These are phyloP conservation scores for Coffea canephora DNA, from an alignment of 257 asterid genomes.

Conservation along the genomic window DNA sequence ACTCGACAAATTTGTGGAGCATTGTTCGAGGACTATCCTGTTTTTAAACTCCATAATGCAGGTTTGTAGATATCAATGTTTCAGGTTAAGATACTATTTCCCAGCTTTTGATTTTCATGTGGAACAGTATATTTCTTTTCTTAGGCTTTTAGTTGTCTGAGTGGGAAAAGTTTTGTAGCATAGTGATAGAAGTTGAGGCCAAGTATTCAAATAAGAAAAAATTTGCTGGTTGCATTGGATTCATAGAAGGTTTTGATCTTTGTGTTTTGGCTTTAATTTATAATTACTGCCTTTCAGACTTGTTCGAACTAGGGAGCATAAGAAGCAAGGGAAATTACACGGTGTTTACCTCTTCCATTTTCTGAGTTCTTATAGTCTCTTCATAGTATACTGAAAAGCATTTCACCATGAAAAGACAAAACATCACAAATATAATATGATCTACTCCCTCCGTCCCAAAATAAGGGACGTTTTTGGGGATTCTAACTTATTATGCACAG, in stretches of 20 bases:
- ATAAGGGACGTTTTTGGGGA: no score
- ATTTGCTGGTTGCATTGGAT: not conserved
- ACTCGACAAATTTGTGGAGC: slow-evolving; percentile 66
- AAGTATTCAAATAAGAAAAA: no score
- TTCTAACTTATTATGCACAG: no score
- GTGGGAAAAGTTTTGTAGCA: not conserved
- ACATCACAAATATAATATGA: not conserved
- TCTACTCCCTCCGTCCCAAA: no score
- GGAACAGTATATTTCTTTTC: not conserved
- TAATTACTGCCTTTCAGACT: not conserved
- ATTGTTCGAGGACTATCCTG: slow-evolving; percentile 63
- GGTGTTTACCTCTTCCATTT: not conserved
- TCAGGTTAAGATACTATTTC: slow-evolving; percentile 1
- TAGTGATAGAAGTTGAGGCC: not conserved
- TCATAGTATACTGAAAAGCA: not conserved
- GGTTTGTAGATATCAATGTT: slow-evolving; percentile 39
- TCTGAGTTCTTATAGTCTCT: not conserved
- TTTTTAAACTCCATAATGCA: slow-evolving; percentile 73
- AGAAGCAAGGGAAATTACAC: not conserved
- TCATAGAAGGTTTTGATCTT: not conserved
- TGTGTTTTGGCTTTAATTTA: not conserved
- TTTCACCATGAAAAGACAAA: not conserved
- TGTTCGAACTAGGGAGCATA: not conserved
- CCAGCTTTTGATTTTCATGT: not conserved
- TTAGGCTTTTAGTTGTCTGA: not conserved